These are phyloP conservation scores for Ramaria sp. DNA, from an alignment of 768 basidiomycete species.

Conservation along the genomic window DNA sequence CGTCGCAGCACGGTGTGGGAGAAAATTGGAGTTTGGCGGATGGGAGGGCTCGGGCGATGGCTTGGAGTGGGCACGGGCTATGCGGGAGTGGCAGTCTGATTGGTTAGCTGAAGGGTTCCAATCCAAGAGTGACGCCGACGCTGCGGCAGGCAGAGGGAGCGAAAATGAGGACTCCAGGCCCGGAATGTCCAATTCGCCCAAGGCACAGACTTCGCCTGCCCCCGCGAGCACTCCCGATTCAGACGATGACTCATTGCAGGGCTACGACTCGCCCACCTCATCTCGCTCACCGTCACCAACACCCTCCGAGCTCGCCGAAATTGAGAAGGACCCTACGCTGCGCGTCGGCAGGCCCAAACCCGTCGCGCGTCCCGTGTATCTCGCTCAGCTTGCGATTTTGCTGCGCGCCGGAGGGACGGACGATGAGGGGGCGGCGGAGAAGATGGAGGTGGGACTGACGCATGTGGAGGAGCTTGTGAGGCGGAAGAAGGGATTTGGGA, in stretches of 20 bases:
- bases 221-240: slow-evolving; percentile 22
- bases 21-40: slow-evolving; percentile 64
- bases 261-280: slow-evolving; percentile 61
- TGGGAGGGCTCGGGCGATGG: slow-evolving; percentile 75
- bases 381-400: slow-evolving; percentile 72
- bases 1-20: slow-evolving; percentile 49
- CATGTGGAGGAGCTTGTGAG: slow-evolving; percentile 77
- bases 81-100: slow-evolving; percentile 32
- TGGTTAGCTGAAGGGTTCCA: neutral
- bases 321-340: slow-evolving; percentile 78
- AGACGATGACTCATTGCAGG: slow-evolving; percentile 74
- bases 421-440: slow-evolving; percentile 59
- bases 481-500: slow-evolving; percentile 74
- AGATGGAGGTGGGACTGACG: slow-evolving; percentile 69
- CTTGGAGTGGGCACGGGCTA: slow-evolving; percentile 48
- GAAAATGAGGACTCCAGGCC: slow-evolving; percentile 6
- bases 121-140: slow-evolving; percentile 14
- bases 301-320: slow-evolving; percentile 68
- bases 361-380: slow-evolving; percentile 77
- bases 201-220: slow-evolving; percentile 11
- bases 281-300: slow-evolving; percentile 75
- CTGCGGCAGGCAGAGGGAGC: slow-evolving; percentile 2
- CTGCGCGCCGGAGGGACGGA: slow-evolving; percentile 49
- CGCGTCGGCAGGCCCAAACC: slow-evolving; percentile 56
- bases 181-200: neutral